Evolutionary conservation across 2,329 filamentous ascomycete genomes (phyloP), one percentile per base, ranked within the genome.

Genomic region (Chaetomiaceae sp.): DNA sequence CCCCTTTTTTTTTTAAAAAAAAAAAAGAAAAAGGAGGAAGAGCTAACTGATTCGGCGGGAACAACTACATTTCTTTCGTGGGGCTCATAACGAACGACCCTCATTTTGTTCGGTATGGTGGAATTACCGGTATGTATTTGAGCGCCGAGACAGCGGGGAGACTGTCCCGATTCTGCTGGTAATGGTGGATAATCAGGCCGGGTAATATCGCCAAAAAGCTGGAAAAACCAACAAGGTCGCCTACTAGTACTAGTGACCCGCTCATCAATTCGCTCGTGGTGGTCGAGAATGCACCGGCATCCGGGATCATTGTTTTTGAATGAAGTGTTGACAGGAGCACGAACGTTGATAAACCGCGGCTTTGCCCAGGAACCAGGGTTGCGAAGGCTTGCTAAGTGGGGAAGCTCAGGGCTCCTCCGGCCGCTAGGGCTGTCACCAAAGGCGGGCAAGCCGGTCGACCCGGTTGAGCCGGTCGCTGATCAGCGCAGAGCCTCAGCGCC

Each of bases 401-500:
- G 43, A 16, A 25, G 20, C 27, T 13, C 30, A 36, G 30, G 43
- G 43, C 30, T 23, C 25, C 27, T 27, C 32, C n/a, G 44, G 5
- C 9, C 5, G 5, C 5, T 27, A 27, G 5, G 5, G 25, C n/a
- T n/a, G 25, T 9, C 25, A 5, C 25, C 25, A 27, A 9, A 5
- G 25, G 25, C 25, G 25, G 25, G 25, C 5, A 27, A 9, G 25
- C 9, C 27, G 14, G 44, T 9, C 20, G 4, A n/a, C 36, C 46
- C 27, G 46, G 11, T 23, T 32, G 36, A 13, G 34, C 49, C 49
- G n/a, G 32, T 10, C 3, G 23, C 34, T 44, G 53, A 55, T 55
- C 53, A 33, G 18, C 53, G 53, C 48, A 55, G 53, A 55, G 53
- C 53, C 53, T 48, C 53, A 55, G n/a, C 40, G 32, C 48, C 53